Percentiles rank a stretch among this genome's conserved stretches.
These are phyloP conservation scores for Aspergillus puulaauensis DNA, from an alignment of 2,329 filamentous ascomycete genomes.

Conservation along the genomic window DNA sequence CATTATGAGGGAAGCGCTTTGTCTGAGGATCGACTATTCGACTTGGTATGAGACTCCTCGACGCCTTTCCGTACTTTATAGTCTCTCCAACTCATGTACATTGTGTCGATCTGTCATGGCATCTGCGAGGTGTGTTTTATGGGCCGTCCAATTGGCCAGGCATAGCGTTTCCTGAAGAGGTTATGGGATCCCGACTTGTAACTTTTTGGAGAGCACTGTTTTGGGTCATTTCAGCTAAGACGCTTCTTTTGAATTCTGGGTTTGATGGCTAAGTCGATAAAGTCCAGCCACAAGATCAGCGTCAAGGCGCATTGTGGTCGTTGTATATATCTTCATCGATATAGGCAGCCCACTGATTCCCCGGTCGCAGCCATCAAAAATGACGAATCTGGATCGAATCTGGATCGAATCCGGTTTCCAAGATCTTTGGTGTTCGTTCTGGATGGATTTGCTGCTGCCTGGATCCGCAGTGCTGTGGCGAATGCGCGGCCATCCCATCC, in stretches of 20 bases:
- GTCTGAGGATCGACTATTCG: neutral
- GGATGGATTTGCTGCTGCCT: slow-evolving; percentile 16
- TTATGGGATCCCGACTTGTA: slow-evolving; percentile 28
- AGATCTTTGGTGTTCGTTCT: too few relatives aligned
- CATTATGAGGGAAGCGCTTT: slow-evolving; percentile 21
- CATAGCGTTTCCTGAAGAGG: slow-evolving; percentile 33
- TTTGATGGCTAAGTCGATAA: too few relatives aligned
- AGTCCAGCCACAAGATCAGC: too few relatives aligned
- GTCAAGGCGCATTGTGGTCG: too few relatives aligned
- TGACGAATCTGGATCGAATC: too few relatives aligned
- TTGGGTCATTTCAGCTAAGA: too few relatives aligned
- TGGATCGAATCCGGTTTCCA: too few relatives aligned
- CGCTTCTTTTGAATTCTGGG: too few relatives aligned
- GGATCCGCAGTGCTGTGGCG: slow-evolving; percentile 14
- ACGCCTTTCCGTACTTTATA: slow-evolving; percentile 2
- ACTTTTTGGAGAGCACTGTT: too few relatives aligned
- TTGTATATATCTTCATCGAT: too few relatives aligned
- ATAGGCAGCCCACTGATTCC: too few relatives aligned
- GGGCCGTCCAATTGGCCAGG: slow-evolving; percentile 19
- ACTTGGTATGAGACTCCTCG: neutral
- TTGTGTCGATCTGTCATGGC: neutral
- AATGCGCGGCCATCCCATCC: neutral
- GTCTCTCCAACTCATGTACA: neutral
- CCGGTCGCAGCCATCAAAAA: too few relatives aligned
- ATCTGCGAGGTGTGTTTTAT: neutral